Base-by-base conservation (phyloP, 257 asterid genomes). In the Rubia yunnanensis region DNA sequence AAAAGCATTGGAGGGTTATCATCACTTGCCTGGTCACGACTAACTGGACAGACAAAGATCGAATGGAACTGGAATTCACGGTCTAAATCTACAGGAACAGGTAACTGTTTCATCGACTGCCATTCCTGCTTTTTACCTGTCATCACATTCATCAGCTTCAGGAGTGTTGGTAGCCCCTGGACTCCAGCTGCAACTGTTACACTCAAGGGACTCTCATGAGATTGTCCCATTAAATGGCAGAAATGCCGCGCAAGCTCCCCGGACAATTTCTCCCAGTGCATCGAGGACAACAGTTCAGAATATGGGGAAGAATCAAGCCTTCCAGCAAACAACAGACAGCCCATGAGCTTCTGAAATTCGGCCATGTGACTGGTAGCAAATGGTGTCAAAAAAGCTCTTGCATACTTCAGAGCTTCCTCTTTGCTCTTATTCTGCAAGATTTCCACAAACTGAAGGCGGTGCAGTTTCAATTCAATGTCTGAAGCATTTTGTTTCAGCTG, bases 1-100 rank as follows among this genome's bases (percentile, higher is more conserved):
- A 92, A 60, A 60, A 92, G 76, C 97, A 92, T 92, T 0, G 97
- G 95, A 34, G 96, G 97, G 71, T 89, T 92, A 63, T 92, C 95
- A 60, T 89, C 95, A 10, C 85, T 87, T 41, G 85, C 94, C 73
- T 86, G 96, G 64, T 89, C 99, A 13, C 97, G 81, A 44, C 99
- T 94, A 72, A 89, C 97, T 0, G 96, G 99, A 49, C 99, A 92
- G 27, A 87, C 96, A 73, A 89, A 87, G 72, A 88, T 66, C 4
- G 97, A 87, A 63, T 92, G 99, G 77, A 87, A 92, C 84, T 92
- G 97, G 65, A 92, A 92, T 66, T 86, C 94, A 13, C 77, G 56
- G 57, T 77, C 97, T 77, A 94, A 79, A 77, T 89, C 99, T 68
- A 92, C 83, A 4, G 95, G 95, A 66, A 85, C 96, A 0, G 97